Conservation (phyloP, 352 stramenopile species). For the Pythium biforme region DNA sequence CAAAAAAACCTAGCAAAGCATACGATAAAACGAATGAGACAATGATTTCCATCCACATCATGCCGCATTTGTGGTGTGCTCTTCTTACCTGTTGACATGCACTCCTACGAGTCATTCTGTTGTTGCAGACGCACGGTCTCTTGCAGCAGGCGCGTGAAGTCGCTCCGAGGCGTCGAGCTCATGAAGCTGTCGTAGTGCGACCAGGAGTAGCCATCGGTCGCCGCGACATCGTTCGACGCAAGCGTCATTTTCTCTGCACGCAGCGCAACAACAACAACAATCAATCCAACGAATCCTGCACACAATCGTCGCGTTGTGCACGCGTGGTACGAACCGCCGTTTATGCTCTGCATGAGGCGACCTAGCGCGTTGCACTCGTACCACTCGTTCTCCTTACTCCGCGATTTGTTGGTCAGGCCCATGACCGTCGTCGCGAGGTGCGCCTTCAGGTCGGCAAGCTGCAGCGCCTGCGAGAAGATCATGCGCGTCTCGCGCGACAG, state of each 20-base stretch:
- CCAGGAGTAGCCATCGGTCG: constrained; percentile 80
- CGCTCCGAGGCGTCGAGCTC: constrained; percentile 39
- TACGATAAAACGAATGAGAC: not conserved
- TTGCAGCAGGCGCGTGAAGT: constrained; percentile 54
- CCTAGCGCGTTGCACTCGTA: constrained; percentile 76
- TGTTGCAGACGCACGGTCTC: constrained; percentile 65
- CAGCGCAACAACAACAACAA: not conserved
- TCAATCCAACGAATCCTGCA: not conserved
- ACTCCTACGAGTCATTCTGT: constrained; percentile 10
- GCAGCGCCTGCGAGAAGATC: constrained; percentile 60
- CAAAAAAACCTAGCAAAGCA: not conserved
- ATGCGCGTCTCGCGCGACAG: constrained; percentile 49
- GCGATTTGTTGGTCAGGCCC: constrained; percentile 70
- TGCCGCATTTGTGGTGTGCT: too few relatives aligned
- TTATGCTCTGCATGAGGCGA: constrained; percentile 53
- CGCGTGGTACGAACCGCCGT: constrained; percentile 34
- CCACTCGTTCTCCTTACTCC: constrained; percentile 78
- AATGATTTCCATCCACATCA: not conserved
- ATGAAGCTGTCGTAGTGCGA: constrained; percentile 76
- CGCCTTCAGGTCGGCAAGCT: constrained; percentile 59
- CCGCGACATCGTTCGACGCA: constrained; percentile 38
- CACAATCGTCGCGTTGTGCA: too few relatives aligned
- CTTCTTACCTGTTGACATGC: not conserved
- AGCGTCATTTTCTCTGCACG: constrained; percentile 28
- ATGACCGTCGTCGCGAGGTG: constrained; percentile 64